Evolutionary conservation across 2,329 filamentous ascomycete genomes (phyloP), one percentile per base, ranked within the genome.

Genomic region (Macroventuria anomochaeta): DNA sequence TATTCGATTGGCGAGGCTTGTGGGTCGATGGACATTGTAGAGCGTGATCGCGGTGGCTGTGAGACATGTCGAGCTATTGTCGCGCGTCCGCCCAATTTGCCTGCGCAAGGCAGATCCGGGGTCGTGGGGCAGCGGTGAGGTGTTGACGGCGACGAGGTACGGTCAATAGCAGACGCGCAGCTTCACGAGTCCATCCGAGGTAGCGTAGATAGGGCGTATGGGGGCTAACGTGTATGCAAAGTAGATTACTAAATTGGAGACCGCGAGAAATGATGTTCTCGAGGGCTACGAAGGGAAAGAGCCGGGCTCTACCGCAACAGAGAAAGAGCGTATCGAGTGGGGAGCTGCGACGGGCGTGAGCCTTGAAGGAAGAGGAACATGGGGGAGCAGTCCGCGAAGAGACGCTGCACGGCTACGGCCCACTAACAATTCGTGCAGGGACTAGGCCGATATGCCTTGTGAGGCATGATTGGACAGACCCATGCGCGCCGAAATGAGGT

Each of bases 251-350:
- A 60, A 59, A 63, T 41, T 51, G 39, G 57, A 48, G 53, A 50
- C 58, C 38, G 61, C 50, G 31, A 46, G 55, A 59, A 46, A 48
- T 59, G 58, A 56, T 48, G 52, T 47, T 46, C 44, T 44, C 33
- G 47, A 61, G 55, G 63, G 53, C 64, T 57, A 57, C 65, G 65
- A 67, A 62, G 48, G 63, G 62, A 63, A 63, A 44, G 62, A 53
- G 50, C 54, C 53, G 47, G 63, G 64, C 60, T 49, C 63, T 62
- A 62, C 60, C 64, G 66, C 67, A 68, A 61, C 60, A 55, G 58
- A 64, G 63, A 63, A 70, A 72, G 67, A 70, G 67, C 71, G 70
- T 73, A 67, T 39, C 62, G 69, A 69, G 68, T 68, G 66, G 65
- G 69, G 62, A 70, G 67, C 68, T 72, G 65, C 69, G 67, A 68